These are phyloP conservation scores for Pelomyxa schiedti DNA, from an alignment of 78 protist genomes.

Conservation along the genomic window DNA sequence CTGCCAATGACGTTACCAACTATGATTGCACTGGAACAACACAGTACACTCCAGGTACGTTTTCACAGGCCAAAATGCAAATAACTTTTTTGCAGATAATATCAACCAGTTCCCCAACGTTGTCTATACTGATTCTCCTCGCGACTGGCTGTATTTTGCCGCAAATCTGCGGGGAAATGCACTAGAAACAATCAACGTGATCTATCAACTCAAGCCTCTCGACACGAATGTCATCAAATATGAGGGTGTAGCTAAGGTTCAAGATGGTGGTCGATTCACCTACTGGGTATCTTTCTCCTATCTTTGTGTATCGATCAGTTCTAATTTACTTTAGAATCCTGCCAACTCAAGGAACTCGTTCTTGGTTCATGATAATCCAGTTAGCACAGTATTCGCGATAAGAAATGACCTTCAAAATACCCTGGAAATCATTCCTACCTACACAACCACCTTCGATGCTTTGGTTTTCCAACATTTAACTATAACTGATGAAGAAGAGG, in stretches of 20 bases:
- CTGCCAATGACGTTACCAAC: neutral
- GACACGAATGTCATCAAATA: neutral
- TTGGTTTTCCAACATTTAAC: neutral
- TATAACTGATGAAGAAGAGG: neutral
- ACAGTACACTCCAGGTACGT: neutral
- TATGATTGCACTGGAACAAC: neutral
- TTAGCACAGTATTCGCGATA: neutral
- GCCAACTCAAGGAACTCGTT: neutral
- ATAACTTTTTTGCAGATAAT: too few species aligned
- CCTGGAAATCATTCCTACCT: neutral
- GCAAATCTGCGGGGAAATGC: constrained; percentile 1
- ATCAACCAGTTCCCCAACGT: neutral
- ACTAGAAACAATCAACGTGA: neutral
- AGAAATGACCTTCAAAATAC: neutral
- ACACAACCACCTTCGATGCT: neutral
- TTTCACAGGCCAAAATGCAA: too few species aligned
- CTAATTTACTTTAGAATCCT: neutral
- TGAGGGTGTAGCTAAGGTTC: neutral
- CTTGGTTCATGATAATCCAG: neutral
- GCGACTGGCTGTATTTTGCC: neutral
- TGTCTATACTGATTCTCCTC: neutral
- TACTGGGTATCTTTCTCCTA: neutral
- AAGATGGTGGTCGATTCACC: neutral
- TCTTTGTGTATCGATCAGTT: too few species aligned
- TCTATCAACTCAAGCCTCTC: neutral